Evolutionary conservation across 73 alveolate genomes (phyloP), one percentile per base, ranked within the genome.

Genomic region (Tetrahymena thermophila): DNA sequence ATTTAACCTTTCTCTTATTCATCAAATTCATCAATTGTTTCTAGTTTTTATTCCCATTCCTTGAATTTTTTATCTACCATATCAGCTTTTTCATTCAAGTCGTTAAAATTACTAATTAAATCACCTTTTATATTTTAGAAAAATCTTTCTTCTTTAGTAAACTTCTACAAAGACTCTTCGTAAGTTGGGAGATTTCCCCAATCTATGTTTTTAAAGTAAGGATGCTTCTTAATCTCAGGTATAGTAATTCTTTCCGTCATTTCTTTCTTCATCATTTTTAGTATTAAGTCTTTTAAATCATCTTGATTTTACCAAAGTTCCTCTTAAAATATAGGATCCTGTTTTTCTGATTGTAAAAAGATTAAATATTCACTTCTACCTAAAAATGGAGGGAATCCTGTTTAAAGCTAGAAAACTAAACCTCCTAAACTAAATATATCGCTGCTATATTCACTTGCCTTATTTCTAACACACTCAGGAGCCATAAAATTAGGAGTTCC

Each of bases 401-500:
- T 93, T 43, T 85, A 56, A 15, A 95, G 94, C 35, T 96, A 83
- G 83, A 85, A 96, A 38, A 85, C 83, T 93, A 95, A 56, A 10
- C 97, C 95, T 13, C 96, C 98, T 40, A 96, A 93, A 10, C 96
- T 93, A 37, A 95, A 96, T 1, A 96, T 93, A 96, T 96, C 98
- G 44, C 96, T 85, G 55, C 96, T 95, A 55, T 35, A 93, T 35
- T 56, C 85, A 7, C 97, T 95, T 35, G 94, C 96, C 93, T 85
- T 96, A 95, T 96, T 96, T 93, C 96, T 96, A 35, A 96, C 96
- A 85, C 98, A 96, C 40, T 96, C 97, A 37, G 97, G 98, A 93
- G 98, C 97, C 98, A 96, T 96, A 96, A 96, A 96, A 35, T 96
- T 56, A 38, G 98, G 98, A 31, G 98, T 96, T 44, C 98, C 97